A percentile compares a stretch with the other conserved stretches of the same genome.
phyloP scores from a whole-genome alignment of 2,329 filamentous ascomycete genomes.

The Aureobasidium sp. region DNA sequence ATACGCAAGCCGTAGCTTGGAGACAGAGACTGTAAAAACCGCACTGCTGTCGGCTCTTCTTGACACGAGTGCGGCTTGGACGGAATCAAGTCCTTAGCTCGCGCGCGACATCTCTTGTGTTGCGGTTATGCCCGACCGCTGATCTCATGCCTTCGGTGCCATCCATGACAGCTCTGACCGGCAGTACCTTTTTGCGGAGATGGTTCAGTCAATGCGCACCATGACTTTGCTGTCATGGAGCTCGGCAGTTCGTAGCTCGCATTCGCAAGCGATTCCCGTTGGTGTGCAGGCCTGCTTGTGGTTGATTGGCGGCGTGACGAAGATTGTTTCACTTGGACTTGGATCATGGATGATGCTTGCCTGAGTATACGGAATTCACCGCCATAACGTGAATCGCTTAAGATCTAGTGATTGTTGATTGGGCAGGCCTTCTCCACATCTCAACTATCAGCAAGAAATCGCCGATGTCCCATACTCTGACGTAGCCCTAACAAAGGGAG shows the following conservation, averaged over 20 bases:
- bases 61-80: not conserved
- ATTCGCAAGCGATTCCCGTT: too few relatives aligned
- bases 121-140: not conserved
- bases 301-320: not conserved
- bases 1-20: not conserved
- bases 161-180: not conserved
- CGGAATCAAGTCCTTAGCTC: not conserved
- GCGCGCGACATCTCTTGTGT: too few relatives aligned
- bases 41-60: not conserved
- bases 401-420: not conserved
- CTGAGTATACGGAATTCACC: not conserved
- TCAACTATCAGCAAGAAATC: not conserved
- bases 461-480: not conserved
- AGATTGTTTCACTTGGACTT: not conserved
- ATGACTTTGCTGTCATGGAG: too few relatives aligned
- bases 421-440: not conserved
- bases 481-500: not conserved
- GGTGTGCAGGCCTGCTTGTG: not conserved
- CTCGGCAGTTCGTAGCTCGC: not conserved
- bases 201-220: not conserved
- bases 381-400: not conserved
- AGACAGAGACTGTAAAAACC: not conserved
- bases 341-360: not conserved
- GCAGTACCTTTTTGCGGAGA: not conserved
- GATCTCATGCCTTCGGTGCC: not conserved